These are phyloP conservation scores for Pseudovirgaria hyperparasitica DNA, from an alignment of 2,329 filamentous ascomycete species.

Conservation along the genomic window DNA sequence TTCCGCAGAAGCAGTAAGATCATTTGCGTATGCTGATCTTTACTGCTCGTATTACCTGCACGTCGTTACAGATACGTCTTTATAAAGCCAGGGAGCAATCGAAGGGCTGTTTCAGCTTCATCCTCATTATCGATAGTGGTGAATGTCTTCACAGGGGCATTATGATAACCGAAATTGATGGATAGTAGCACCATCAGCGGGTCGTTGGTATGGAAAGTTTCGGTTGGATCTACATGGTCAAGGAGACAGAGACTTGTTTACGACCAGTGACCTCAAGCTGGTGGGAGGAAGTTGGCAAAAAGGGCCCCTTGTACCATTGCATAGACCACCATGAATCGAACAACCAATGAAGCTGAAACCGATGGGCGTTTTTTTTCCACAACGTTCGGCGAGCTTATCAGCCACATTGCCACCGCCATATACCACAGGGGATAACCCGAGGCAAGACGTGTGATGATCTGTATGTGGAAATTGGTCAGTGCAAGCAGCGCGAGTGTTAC, in stretches of 20 bases:
- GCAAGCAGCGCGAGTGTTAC: slow-evolving; percentile 58
- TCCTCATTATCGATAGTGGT: neutral
- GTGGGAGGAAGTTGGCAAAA: slow-evolving; percentile 83
- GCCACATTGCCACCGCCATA: slow-evolving; percentile 52
- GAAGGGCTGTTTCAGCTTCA: neutral
- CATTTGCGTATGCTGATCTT: too few relatives aligned
- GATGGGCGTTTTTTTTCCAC: neutral
- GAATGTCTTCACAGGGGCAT: slow-evolving; percentile 1
- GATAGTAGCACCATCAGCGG: neutral
- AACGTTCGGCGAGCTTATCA: slow-evolving; percentile 5
- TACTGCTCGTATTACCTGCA: too few relatives aligned
- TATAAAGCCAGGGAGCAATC: too few relatives aligned
- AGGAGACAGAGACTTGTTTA: neutral
- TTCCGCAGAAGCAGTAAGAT: too few relatives aligned
- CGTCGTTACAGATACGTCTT: too few relatives aligned
- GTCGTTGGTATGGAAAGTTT: neutral
- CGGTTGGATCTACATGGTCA: slow-evolving; percentile 1
- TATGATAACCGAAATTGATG: neutral
- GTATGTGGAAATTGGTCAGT: slow-evolving; percentile 75
- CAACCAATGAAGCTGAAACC: slow-evolving; percentile 8
- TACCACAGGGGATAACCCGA: slow-evolving; percentile 89
- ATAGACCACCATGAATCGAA: slow-evolving; percentile 60
- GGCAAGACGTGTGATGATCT: slow-evolving; percentile 81
- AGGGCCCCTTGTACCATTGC: slow-evolving; percentile 68
- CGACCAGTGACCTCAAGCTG: slow-evolving; percentile 44